These are phyloP conservation scores for Acorus calamus DNA, from an alignment of 106 monocot genomes.

Conservation along the genomic window DNA sequence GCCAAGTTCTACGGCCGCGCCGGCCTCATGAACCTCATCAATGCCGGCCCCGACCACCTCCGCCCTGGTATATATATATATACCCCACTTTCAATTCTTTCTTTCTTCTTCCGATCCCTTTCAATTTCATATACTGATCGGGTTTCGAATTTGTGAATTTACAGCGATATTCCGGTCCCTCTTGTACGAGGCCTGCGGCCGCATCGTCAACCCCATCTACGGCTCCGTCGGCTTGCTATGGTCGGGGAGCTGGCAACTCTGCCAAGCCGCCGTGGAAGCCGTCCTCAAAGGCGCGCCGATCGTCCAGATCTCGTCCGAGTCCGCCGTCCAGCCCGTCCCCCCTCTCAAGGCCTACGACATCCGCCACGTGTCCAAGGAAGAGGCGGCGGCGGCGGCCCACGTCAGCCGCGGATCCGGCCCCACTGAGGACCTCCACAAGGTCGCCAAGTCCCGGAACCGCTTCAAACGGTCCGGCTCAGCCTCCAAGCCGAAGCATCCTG, in stretches of 20 bases:
- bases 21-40: too few relatives aligned
- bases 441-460: conserved; percentile 16
- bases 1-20: too few relatives aligned
- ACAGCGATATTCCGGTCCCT: conserved; percentile 22
- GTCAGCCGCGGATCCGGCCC: background rate
- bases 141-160: background rate
- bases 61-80: too few relatives aligned
- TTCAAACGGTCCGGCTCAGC: conserved; percentile 33
- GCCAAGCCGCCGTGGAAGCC: conserved; percentile 23
- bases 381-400: background rate
- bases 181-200: conserved; percentile 23
- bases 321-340: conserved; percentile 13
- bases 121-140: background rate
- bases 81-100: too few relatives aligned
- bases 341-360: conserved; percentile 54
- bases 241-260: conserved; percentile 20
- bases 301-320: conserved; percentile 22
- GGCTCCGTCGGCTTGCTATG: conserved; percentile 17
- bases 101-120: too few relatives aligned
- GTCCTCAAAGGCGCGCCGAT: conserved; percentile 22
- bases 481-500: background rate
- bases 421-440: conserved; percentile 22
- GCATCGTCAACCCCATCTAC: conserved; percentile 21
- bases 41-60: too few relatives aligned
- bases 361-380: conserved; percentile 39